phyloP scores from a whole-genome alignment of 352 stramenopile species.

The Phytophthora pistaciae region DNA sequence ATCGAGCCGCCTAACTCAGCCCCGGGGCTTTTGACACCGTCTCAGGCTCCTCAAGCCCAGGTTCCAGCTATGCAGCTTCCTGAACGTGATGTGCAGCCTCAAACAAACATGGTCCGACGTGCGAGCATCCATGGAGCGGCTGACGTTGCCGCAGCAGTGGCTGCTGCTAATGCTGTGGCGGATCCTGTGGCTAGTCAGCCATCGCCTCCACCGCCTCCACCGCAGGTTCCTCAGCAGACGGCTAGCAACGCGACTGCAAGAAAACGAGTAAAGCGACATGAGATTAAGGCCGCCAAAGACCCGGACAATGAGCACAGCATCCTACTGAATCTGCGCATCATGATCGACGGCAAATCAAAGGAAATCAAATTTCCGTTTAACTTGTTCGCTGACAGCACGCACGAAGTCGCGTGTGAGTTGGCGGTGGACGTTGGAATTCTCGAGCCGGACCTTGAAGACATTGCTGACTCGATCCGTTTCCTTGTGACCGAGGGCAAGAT shows the following conservation, averaged over 20 bases:
- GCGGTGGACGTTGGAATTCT: constrained; percentile 94
- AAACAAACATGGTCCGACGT: constrained; percentile 31
- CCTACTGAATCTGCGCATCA: constrained; percentile 91
- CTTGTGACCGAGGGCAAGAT: constrained; percentile 88
- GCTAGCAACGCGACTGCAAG: constrained; percentile 22
- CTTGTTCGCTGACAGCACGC: constrained; percentile 93
- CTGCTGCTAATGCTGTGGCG: constrained; percentile 14
- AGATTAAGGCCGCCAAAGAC: constrained; percentile 86
- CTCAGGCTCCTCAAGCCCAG: constrained; percentile 27
- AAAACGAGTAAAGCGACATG: constrained; percentile 80
- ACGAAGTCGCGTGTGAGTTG: constrained; percentile 96
- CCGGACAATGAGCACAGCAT: constrained; percentile 86
- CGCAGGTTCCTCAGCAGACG: constrained; percentile 6
- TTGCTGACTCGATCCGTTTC: constrained; percentile 94
- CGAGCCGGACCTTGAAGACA: constrained; percentile 93
- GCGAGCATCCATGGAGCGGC: constrained; percentile 43
- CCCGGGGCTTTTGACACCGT: constrained; percentile 44
- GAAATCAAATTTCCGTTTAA: constrained; percentile 98
- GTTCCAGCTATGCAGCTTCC: constrained; percentile 43
- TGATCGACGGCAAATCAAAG: constrained; percentile 93
- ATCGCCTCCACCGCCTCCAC: constrained; percentile 11
- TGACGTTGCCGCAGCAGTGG: constrained; percentile 20
- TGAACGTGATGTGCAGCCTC: constrained; percentile 38
- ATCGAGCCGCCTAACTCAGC: constrained; percentile 36
- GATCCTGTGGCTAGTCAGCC: constrained; percentile 23